These are phyloP conservation scores for Phytophthora sansomeana DNA, from an alignment of 352 stramenopile species.

Conservation along the genomic window DNA sequence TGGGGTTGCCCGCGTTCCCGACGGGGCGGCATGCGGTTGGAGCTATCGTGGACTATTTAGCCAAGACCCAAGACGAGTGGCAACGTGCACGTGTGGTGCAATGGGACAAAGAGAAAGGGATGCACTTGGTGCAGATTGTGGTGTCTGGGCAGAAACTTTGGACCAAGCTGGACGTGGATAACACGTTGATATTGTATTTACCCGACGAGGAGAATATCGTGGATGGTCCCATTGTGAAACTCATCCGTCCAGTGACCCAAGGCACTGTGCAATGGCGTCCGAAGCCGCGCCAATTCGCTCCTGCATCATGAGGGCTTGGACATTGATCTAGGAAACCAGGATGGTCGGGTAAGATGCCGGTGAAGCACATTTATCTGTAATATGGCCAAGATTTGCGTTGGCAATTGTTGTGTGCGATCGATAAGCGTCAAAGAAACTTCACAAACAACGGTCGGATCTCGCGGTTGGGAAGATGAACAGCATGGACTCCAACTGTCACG, in stretches of 20 bases:
- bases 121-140: slow-evolving; percentile 79
- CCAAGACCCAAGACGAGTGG: slow-evolving; percentile 75
- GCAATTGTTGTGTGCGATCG: not conserved
- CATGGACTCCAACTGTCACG: slow-evolving; percentile 4
- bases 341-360: slow-evolving; percentile 6
- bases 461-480: not conserved
- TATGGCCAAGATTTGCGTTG: slow-evolving; percentile 6
- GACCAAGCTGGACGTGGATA: slow-evolving; percentile 57
- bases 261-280: slow-evolving; percentile 73
- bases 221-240: slow-evolving; percentile 64
- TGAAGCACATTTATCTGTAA: slow-evolving; percentile 24
- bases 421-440: not conserved
- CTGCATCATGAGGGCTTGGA: slow-evolving; percentile 24
- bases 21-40: slow-evolving; percentile 53
- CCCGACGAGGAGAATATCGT: slow-evolving; percentile 59
- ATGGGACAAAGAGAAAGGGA: slow-evolving; percentile 66
- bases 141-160: slow-evolving; percentile 66
- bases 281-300: slow-evolving; percentile 72
- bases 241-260: slow-evolving; percentile 69
- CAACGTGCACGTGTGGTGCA: slow-evolving; percentile 73
- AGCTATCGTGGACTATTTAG: slow-evolving; percentile 80
- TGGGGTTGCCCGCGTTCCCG: slow-evolving; percentile 69
- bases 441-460: slow-evolving; percentile 9
- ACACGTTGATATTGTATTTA: slow-evolving; percentile 78
- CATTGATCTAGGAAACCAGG: slow-evolving; percentile 16